Evolutionary conservation across 352 stramenopile genomes (phyloP).

Genomic region (Phytophthora syringae): DNA sequence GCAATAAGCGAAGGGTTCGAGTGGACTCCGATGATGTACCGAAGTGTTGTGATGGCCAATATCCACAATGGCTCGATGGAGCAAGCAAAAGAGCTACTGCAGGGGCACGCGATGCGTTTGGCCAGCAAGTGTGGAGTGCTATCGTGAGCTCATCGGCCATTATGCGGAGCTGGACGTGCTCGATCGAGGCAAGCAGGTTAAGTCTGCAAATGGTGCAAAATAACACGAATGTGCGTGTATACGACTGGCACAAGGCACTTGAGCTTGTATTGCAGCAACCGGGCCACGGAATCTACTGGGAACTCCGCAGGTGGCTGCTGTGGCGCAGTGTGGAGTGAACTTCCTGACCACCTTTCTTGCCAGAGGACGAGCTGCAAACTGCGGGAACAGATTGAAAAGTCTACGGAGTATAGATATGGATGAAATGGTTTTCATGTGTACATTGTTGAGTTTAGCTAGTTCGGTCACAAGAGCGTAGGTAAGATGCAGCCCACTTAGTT

Average conservation of each 20-base stretch:
- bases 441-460: too few species aligned
- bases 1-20: background rate
- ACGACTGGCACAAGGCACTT: slow-evolving; percentile 70
- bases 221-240: slow-evolving; percentile 52
- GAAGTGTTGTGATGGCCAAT: slow-evolving; percentile 16
- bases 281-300: slow-evolving; percentile 71
- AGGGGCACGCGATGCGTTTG: slow-evolving; percentile 49
- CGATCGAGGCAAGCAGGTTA: slow-evolving; percentile 49
- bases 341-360: slow-evolving; percentile 58
- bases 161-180: slow-evolving; percentile 47
- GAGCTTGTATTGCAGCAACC: slow-evolving; percentile 49
- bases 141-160: slow-evolving; percentile 64
- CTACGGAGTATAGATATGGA: too few species aligned
- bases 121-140: slow-evolving; percentile 55
- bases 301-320: slow-evolving; percentile 80
- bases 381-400: too few species aligned
- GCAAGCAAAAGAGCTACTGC: slow-evolving; percentile 8
- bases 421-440: too few species aligned
- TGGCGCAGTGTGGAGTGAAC: slow-evolving; percentile 38
- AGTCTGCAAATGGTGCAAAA: slow-evolving; percentile 77
- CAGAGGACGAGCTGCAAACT: slow-evolving; percentile 16
- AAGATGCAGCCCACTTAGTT: slow-evolving; percentile 21
- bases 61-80: slow-evolving; percentile 16
- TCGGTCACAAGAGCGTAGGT: too few species aligned
- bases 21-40: slow-evolving; percentile 9